phyloP scores from a whole-genome alignment of 2,329 filamentous ascomycete genomes.

The Dichotomopilus funicola region DNA sequence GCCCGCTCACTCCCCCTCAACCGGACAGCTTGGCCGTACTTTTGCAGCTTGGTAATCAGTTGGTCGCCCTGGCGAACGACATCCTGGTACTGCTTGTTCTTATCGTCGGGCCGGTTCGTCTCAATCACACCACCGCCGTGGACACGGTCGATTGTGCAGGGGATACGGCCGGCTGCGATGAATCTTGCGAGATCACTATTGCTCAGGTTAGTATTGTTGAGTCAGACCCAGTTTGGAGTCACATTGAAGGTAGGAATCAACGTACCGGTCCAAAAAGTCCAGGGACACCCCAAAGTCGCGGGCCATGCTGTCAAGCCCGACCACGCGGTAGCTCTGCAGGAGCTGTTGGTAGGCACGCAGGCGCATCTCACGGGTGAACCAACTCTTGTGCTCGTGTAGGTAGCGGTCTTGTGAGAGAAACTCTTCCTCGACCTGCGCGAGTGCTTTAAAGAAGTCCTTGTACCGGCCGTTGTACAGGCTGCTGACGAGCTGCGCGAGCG shows the following conservation, averaged over 20 bases:
- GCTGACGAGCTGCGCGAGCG: slow-evolving; percentile 79
- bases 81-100: slow-evolving; percentile 99
- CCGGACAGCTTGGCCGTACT: slow-evolving; percentile 95
- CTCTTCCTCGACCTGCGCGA: slow-evolving; percentile 84
- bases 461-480: slow-evolving; percentile 93
- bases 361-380: slow-evolving; percentile 98
- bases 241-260: slow-evolving; percentile 12
- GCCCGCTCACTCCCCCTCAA: slow-evolving; percentile 91
- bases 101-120: slow-evolving; percentile 95
- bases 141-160: slow-evolving; percentile 96
- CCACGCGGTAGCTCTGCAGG: slow-evolving; percentile 92
- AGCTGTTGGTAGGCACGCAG: slow-evolving; percentile 94
- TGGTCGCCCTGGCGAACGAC: slow-evolving; percentile 97
- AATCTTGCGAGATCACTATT: slow-evolving; percentile 90
- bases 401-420: slow-evolving; percentile 94
- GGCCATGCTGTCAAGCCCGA: slow-evolving; percentile 96
- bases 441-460: slow-evolving; percentile 83
- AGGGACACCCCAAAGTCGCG: slow-evolving; percentile 94
- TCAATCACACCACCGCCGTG: slow-evolving; percentile 95
- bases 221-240: too few relatives aligned
- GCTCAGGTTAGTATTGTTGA: neutral
- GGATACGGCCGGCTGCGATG: slow-evolving; percentile 88
- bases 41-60: slow-evolving; percentile 97
- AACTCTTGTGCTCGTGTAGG: slow-evolving; percentile 88
- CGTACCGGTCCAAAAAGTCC: slow-evolving; percentile 89